Conservation (phyloP, 106 monocot species). For the Platanthera guangdongensis region DNA sequence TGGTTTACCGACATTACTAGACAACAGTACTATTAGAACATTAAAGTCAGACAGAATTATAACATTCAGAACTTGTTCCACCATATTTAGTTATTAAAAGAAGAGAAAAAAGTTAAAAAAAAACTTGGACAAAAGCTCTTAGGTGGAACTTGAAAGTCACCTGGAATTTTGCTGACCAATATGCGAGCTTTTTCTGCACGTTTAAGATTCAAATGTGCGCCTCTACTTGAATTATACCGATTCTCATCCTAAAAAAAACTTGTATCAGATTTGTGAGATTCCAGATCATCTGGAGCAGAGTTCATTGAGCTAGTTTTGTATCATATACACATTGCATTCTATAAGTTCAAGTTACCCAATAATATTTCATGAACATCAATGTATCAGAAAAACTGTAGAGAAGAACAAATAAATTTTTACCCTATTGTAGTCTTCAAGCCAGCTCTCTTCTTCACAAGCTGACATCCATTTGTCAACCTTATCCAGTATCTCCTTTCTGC, state of each 20-base stretch:
- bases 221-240: slow-evolving; percentile 72
- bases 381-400: background rate
- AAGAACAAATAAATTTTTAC: slow-evolving; percentile 16
- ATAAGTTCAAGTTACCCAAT: background rate
- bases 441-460: slow-evolving; percentile 98
- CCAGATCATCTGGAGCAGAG: background rate
- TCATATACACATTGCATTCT: background rate
- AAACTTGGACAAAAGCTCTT: background rate
- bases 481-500: slow-evolving; percentile 94
- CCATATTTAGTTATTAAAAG: background rate
- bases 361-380: background rate
- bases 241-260: slow-evolving; percentile 56
- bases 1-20: background rate
- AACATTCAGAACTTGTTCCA: background rate
- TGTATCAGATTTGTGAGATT: background rate
- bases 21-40: background rate
- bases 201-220: slow-evolving; percentile 71
- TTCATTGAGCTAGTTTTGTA: background rate
- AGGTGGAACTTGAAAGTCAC: slow-evolving; percentile 10
- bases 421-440: slow-evolving; percentile 97
- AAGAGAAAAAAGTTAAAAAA: background rate
- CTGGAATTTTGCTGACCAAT: slow-evolving; percentile 71
- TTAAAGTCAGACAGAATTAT: background rate
- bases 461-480: slow-evolving; percentile 99
- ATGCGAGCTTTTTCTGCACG: slow-evolving; percentile 80